Percentiles rank a stretch among this genome's conserved stretches.
Evolutionary conservation across 208 protist genomes (phyloP).

Genomic region (Acanthamoeba rhysodes): DNA sequence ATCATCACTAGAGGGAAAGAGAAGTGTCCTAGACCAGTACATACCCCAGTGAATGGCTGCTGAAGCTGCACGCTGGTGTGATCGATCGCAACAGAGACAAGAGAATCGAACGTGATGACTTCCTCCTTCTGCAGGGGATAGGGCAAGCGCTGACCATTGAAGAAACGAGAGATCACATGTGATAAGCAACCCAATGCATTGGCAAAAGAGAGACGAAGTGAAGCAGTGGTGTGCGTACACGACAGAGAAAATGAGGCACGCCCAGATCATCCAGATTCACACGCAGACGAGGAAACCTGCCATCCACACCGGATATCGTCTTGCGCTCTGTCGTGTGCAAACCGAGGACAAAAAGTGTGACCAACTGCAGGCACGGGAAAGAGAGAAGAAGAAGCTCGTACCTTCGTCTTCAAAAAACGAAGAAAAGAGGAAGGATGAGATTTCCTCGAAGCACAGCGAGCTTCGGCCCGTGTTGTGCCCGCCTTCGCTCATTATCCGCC

Average conservation of each 20-base stretch:
- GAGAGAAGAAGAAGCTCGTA: background rate
- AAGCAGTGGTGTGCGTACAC: background rate
- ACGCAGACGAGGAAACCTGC: constrained; percentile 16
- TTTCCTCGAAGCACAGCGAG: constrained; percentile 30
- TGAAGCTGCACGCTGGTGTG: background rate
- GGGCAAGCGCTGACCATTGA: background rate
- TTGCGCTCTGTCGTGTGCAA: background rate
- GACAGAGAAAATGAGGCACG: constrained; percentile 40
- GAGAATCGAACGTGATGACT: background rate
- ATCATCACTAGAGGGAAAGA: background rate
- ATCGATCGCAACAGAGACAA: constrained; percentile 12
- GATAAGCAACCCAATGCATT: background rate
- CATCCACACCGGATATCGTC: background rate
- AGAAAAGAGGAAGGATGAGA: constrained; percentile 40
- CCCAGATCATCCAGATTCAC: constrained; percentile 10
- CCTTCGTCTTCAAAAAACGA: constrained; percentile 1
- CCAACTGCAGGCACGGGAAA: background rate
- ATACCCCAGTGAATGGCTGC: constrained; percentile 7
- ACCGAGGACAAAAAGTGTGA: background rate
- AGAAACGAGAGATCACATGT: background rate
- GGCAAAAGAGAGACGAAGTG: background rate
- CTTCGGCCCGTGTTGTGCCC: constrained; percentile 41
- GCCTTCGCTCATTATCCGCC: constrained; percentile 1
- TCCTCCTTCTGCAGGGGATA: background rate
- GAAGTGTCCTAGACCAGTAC: background rate